Conservation (phyloP, 2,329 filamentous ascomycete genomes). For the Pseudophaeomoniella oleicola region DNA sequence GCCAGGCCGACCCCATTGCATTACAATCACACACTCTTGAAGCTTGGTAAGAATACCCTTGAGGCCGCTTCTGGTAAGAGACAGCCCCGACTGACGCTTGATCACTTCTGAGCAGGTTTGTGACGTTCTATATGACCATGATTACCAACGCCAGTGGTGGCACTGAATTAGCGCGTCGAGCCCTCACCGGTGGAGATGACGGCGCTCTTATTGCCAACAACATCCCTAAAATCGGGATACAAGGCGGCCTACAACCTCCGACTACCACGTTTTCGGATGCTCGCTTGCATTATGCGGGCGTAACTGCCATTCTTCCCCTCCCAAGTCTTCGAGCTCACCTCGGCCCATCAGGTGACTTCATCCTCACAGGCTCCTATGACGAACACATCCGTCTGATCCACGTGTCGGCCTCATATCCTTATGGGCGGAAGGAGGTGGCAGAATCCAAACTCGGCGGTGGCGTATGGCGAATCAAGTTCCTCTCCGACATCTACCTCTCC, state of each 20-base stretch:
- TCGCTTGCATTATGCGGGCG: conserved; percentile 58
- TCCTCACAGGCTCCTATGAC: conserved; percentile 86
- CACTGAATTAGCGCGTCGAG: conserved; percentile 5
- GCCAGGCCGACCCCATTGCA: conserved; percentile 16
- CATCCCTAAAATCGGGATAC: conserved; percentile 9
- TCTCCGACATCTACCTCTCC: conserved; percentile 5
- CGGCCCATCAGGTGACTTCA: conserved; percentile 28
- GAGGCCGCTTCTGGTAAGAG: too few species aligned
- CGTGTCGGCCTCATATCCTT: conserved; percentile 7
- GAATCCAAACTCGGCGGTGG: conserved; percentile 59
- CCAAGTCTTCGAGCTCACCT: conserved; percentile 12
- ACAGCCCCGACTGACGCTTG: too few species aligned
- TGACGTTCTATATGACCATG: conserved; percentile 38
- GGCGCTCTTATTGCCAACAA: conserved; percentile 30
- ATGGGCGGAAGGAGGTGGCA: conserved; percentile 38
- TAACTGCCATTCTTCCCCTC: conserved; percentile 73
- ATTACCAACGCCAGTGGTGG: conserved; percentile 3
- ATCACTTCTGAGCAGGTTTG: too few species aligned
- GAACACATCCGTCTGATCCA: conserved; percentile 49
- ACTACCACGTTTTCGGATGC: conserved; percentile 26
- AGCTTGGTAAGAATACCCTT: conserved; percentile 68
- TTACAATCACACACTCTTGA: conserved; percentile 40
- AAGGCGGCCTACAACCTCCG: conserved; percentile 1
- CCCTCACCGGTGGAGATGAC: conserved; percentile 58
- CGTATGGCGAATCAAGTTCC: conserved; percentile 70